A percentile compares a stretch with the other conserved stretches of the same genome.
Evolutionary conservation across 2,329 filamentous ascomycete species (phyloP).

Genomic region (Ustulina deusta): DNA sequence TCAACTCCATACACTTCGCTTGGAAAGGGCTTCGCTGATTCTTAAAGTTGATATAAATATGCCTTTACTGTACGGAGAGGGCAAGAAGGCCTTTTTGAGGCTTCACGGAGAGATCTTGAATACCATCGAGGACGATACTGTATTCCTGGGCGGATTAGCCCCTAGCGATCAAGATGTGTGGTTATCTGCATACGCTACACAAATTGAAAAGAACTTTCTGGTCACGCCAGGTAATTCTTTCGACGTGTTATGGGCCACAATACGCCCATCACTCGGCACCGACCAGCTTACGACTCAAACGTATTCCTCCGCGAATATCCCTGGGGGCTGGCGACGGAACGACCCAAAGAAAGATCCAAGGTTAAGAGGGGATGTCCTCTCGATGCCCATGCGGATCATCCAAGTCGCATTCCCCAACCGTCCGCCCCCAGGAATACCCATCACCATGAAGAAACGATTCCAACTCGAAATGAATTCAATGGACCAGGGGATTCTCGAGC

Average conservation of each 20-base stretch:
- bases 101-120: conserved; percentile 34
- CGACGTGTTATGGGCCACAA: background rate
- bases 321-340: background rate
- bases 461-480: background rate
- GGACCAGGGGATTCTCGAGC: background rate
- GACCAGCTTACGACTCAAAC: background rate
- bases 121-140: conserved; percentile 19
- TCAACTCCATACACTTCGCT: background rate
- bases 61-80: conserved; percentile 38
- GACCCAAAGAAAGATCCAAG: conserved; percentile 14
- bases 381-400: conserved; percentile 18
- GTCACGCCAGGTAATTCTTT: conserved; percentile 18
- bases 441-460: conserved; percentile 20
- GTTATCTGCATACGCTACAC: background rate
- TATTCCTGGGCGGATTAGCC: conserved; percentile 19
- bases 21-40: background rate
- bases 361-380: conserved; percentile 16
- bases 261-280: background rate
- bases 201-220: conserved; percentile 1
- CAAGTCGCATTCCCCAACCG: conserved; percentile 5
- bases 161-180: background rate
- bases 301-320: no score
- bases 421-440: background rate
- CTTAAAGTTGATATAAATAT: conserved; percentile 33
- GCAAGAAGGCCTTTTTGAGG: conserved; percentile 26